Percentiles rank a stretch among this genome's conserved stretches.
phyloP scores from a whole-genome alignment of 2,329 filamentous ascomycete species.

The Ceratocystis cacaofunesta region DNA sequence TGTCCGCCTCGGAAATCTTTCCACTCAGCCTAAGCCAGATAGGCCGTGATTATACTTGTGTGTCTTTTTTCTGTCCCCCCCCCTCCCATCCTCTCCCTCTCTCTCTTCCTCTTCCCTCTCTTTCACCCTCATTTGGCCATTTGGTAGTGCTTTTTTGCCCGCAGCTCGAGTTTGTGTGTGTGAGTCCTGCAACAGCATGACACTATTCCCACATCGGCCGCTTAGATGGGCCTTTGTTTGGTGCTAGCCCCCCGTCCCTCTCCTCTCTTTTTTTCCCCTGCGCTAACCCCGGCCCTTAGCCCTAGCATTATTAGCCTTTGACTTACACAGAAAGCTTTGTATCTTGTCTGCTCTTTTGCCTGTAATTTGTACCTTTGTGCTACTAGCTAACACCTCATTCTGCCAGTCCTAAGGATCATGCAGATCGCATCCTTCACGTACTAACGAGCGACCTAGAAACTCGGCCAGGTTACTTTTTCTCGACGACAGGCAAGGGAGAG shows the following conservation, averaged over 20 bases:
- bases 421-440: neutral
- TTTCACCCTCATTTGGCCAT: neutral
- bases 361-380: neutral
- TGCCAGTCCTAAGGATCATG: neutral
- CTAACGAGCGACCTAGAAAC: neutral
- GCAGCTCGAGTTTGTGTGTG: neutral
- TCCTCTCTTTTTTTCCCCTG: neutral
- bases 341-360: neutral
- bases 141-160: neutral
- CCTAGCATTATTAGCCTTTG: neutral
- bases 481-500: too few relatives aligned
- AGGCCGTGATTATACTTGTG: neutral
- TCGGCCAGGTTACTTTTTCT: neutral
- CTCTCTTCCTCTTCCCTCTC: neutral
- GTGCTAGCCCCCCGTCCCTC: neutral
- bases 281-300: neutral
- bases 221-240: neutral
- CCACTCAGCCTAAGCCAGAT: too few relatives aligned
- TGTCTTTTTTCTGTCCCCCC: neutral
- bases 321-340: neutral
- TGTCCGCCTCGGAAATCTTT: too few relatives aligned
- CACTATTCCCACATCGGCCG: neutral
- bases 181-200: neutral
- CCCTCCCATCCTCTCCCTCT: neutral
- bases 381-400: neutral